Base-by-base conservation (phyloP, 1,284 basidiomycete genomes). In the Sporisorium reilianum region DNA sequence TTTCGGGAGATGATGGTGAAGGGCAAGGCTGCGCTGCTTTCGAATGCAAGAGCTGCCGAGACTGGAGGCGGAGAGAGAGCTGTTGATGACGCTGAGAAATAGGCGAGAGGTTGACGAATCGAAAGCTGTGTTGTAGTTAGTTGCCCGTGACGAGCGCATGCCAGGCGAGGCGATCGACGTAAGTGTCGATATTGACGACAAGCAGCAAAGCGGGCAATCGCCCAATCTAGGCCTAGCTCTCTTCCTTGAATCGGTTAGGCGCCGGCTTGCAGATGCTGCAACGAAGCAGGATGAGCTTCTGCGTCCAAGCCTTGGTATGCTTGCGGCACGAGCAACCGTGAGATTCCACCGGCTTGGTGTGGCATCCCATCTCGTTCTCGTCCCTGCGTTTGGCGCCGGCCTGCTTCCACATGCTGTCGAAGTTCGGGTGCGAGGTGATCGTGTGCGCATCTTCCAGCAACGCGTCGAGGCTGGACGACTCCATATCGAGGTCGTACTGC, bases 401-500 rank as follows among this genome's bases (percentile, higher is more conserved):
- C 22, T 46, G 23, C 32, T 46, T 55, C 54, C 54, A 55, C 12
- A 55, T 45, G 30, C 42, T 46, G 44, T 55, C 42, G 22, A 55
- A 55, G 22, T n/a, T 26, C 14, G 12, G 42, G 36, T 36, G 54
- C 23, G n/a, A 46, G n/a, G 28, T 45, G 40, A 45, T 45, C 8
- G 40, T 14, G 3, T 26, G 28, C 30, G 25, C 6, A 2, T 16
- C 16, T 20, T 26, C 44, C 14, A 45, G 0, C 16, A 45, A 45
- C 4, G 14, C 9, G 23, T 25, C 23, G 5, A 45, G 25, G 44
- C 26, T 26, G 44, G 12, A 45, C 25, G 44, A 6, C 12, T 45
- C 44, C 44, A 45, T 45, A 2, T 45, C 44, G 22, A 45, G 6
- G 25, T 45, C 25, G 44, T 45, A 45, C 44, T 45, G 44, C 1